Base-by-base conservation (phyloP, 176 grass and related monocot species). In the Cocos nucifera region DNA sequence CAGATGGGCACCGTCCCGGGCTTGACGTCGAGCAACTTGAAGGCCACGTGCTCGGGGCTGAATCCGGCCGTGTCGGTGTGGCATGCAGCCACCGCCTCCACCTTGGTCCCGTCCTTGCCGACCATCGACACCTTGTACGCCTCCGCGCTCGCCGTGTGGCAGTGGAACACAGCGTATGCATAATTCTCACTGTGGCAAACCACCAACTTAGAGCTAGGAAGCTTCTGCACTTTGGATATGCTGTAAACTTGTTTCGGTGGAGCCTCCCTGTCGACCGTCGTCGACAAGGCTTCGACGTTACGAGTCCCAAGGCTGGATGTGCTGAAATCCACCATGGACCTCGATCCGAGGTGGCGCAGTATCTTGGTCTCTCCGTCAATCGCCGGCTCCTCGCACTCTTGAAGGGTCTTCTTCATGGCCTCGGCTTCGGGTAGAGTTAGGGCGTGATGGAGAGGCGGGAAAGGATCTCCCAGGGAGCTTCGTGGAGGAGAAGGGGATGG, bases 321-420 rank as follows among this genome's bases (percentile, higher is more conserved):
- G 58, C 59, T 73, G 84, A 97, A 97, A 28, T 97, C 81, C 10
- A 97, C 92, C 92, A 91, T 97, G 35, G 92, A 91, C 69, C 69
- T 97, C 87, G 14, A 91, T n/a, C 72, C 67, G 92, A 97, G 35
- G 92, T 97, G 58, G 83, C 76, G 53, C 92, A 97, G 24, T 51
- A 63, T 81, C 88, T 90, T 90, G 62, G 49, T 85, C 87, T 97
- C 83, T 7, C 87, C 92, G 6, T 24, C 49, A 12, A 60, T 61
- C 17, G 62, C 56, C 1, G 78, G 59, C 58, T 59, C 58, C 84
- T 97, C 92, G 72, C 92, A 97, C 17, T 82, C 80, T 1, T 1
- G 62, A 59, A 90, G 68, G 50, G 83, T 96, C 49, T 79, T 76
- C 69, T 18, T 53, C 75, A 85, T 80, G 28, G 69, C 57, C 53